phyloP scores from a whole-genome alignment of 2,329 filamentous ascomycete genomes.

The Amylocarpus encephaloides region DNA sequence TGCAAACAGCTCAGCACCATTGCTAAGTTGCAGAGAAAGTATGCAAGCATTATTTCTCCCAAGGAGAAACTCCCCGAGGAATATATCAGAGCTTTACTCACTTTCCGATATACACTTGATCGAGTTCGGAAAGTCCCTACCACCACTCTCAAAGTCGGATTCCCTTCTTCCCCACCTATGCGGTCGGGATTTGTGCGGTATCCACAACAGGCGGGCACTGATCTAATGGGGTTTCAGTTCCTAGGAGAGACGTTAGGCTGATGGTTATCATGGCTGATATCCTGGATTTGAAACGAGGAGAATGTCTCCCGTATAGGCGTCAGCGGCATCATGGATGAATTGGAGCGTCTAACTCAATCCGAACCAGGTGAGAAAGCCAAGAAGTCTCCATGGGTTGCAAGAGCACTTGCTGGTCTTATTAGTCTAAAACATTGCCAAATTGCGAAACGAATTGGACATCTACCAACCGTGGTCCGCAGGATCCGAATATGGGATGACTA shows the following conservation, averaged over 20 bases:
- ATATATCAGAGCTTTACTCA: conserved; percentile 36
- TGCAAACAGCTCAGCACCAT: conserved; percentile 23
- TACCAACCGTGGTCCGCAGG: conserved; percentile 19
- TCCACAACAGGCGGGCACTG: conserved; percentile 20
- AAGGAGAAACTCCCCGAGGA: conserved; percentile 34
- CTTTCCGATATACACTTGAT: conserved; percentile 35
- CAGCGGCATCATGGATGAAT: conserved; percentile 17
- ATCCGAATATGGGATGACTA: conserved; percentile 5
- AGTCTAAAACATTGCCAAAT: conserved; percentile 13
- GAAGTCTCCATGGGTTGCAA: conserved; percentile 17
- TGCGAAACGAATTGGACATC: conserved; percentile 16
- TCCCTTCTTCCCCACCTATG: conserved; percentile 36
- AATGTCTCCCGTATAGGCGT: conserved; percentile 6
- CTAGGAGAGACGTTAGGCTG: background rate
- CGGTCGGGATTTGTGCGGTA: conserved; percentile 32
- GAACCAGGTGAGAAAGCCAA: conserved; percentile 14
- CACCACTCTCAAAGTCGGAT: conserved; percentile 26
- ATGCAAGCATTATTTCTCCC: conserved; percentile 30
- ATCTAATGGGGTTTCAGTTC: conserved; percentile 20
- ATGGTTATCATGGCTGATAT: conserved; percentile 11
- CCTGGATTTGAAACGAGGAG: conserved; percentile 10
- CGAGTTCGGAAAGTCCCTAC: conserved; percentile 30
- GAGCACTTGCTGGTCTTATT: conserved; percentile 13
- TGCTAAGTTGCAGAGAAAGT: conserved; percentile 30
- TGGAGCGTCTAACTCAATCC: conserved; percentile 13